Conservation (phyloP, 2,329 filamentous ascomycete species). For the Aureobasidium lini region DNA sequence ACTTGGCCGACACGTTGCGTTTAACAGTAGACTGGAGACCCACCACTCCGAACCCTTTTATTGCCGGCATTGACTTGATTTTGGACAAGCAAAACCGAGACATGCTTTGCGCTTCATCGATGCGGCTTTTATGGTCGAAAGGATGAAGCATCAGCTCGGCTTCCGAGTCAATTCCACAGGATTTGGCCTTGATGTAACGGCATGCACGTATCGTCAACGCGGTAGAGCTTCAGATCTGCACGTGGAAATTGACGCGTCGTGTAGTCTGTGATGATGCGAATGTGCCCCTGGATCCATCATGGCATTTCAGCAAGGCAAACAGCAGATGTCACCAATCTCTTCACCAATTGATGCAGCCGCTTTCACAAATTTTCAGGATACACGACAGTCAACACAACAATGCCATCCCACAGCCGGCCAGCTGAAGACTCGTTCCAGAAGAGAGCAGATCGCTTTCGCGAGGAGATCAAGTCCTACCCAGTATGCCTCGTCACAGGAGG, state of each 20-base stretch:
- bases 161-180: background rate
- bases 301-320: background rate
- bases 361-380: background rate
- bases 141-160: too few relatives aligned
- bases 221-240: background rate
- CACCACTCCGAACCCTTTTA: too few relatives aligned
- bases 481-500: constrained; percentile 12
- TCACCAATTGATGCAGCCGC: background rate
- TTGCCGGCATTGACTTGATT: too few relatives aligned
- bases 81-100: too few relatives aligned
- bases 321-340: too few relatives aligned
- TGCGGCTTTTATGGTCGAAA: too few relatives aligned
- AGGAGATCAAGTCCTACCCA: constrained; percentile 6
- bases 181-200: background rate
- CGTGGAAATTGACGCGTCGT: background rate
- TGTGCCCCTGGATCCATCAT: background rate
- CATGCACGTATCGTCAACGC: background rate
- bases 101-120: too few relatives aligned
- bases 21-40: too few relatives aligned
- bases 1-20: too few relatives aligned
- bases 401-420: background rate
- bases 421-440: background rate
- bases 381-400: background rate
- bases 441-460: constrained; percentile 3
- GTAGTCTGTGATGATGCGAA: background rate